These are phyloP conservation scores for Aspergillus steynii DNA, from an alignment of 495 filamentous ascomycete genomes.

Conservation along the genomic window DNA sequence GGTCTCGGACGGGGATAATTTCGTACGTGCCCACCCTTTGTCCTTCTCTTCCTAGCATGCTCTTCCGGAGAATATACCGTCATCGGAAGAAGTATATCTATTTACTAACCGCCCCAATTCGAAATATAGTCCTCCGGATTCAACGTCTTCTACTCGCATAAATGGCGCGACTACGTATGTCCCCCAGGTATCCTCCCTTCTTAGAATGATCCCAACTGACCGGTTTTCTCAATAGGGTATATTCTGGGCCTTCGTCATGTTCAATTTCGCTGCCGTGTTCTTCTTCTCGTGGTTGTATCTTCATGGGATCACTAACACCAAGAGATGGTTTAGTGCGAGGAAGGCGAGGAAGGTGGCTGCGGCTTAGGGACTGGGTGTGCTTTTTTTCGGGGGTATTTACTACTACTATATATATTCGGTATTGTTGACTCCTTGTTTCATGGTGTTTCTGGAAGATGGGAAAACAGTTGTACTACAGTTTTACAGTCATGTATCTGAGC, in stretches of 20 bases:
- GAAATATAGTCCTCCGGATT: constrained; percentile 23
- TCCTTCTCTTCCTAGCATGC: neutral
- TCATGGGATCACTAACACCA: constrained; percentile 45
- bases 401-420: no score
- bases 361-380: neutral
- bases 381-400: no score
- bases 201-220: neutral
- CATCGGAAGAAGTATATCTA: neutral
- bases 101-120: neutral
- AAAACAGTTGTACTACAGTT: no score
- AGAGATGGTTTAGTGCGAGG: constrained; percentile 40
- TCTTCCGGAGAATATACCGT: neutral
- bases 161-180: constrained; percentile 64
- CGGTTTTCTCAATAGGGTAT: constrained; percentile 24
- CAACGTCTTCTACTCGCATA: constrained; percentile 52
- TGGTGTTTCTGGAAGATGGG: no score
- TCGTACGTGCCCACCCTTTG: constrained; percentile 35
- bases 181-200: neutral
- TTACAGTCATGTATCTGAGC: no score
- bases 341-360: constrained; percentile 34
- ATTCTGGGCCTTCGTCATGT: constrained; percentile 54
- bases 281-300: constrained; percentile 55
- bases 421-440: no score
- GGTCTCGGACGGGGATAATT: constrained; percentile 57
- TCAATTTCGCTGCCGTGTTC: constrained; percentile 56